These are phyloP conservation scores for Mycena kentingensis DNA, from an alignment of 768 basidiomycete genomes.

Conservation along the genomic window DNA sequence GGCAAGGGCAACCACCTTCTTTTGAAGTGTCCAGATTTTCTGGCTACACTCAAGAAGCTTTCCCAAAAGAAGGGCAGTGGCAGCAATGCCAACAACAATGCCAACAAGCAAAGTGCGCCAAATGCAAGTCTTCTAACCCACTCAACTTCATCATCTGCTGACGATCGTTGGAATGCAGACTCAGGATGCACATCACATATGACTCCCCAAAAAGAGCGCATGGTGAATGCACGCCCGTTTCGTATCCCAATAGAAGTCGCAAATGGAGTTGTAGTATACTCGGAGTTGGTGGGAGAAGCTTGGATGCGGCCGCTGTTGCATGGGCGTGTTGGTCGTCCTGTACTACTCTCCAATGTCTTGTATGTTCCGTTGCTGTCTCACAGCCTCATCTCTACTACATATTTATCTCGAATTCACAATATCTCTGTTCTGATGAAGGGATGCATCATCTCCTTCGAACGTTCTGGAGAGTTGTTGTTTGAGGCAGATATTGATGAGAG, in stretches of 20 bases:
- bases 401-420: constrained; percentile 4
- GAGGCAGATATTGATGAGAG: constrained; percentile 11
- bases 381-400: constrained; percentile 7
- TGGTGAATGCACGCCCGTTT: constrained; percentile 15
- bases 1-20: too few species aligned
- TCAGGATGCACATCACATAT: constrained; percentile 29
- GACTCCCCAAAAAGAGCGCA: constrained; percentile 24
- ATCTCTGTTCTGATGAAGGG: constrained; percentile 4
- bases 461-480: not conserved
- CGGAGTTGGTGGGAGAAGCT: constrained; percentile 19
- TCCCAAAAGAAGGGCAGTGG: too few species aligned
- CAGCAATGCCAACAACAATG: too few species aligned
- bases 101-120: not conserved
- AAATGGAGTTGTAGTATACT: constrained; percentile 19
- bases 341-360: constrained; percentile 4
- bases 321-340: not conserved
- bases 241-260: constrained; percentile 22
- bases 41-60: too few species aligned
- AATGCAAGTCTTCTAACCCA: not conserved
- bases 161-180: constrained; percentile 24
- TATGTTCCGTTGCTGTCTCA: not conserved
- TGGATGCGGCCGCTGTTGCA: constrained; percentile 16
- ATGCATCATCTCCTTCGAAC: constrained; percentile 1
- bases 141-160: not conserved
- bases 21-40: too few species aligned